Conservation (phyloP, 2,329 filamentous ascomycete species). For the Ceratocystis variospora region DNA sequence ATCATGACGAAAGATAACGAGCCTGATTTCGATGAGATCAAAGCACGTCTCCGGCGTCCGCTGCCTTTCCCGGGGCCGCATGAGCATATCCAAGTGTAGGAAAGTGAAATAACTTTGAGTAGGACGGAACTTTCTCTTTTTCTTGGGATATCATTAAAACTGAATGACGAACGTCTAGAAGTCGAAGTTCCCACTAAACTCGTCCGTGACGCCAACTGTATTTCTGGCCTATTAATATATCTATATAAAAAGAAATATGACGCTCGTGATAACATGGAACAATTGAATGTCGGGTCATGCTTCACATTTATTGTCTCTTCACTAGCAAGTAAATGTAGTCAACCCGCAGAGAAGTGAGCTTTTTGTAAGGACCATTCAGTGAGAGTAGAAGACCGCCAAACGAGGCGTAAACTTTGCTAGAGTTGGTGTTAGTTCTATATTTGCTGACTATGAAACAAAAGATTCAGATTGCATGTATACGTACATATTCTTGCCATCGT, state of each 20-base stretch:
- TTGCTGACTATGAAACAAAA: not conserved
- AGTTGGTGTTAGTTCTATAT: slow-evolving; percentile 1
- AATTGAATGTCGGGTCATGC: not conserved
- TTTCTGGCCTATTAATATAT: slow-evolving; percentile 6
- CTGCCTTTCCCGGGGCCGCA: slow-evolving; percentile 67
- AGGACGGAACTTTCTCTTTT: slow-evolving; percentile 8
- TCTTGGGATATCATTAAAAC: slow-evolving; percentile 3
- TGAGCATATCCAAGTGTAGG: not conserved
- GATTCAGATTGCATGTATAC: slow-evolving; percentile 27
- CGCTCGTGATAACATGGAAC: slow-evolving; percentile 16
- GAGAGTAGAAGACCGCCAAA: slow-evolving; percentile 87
- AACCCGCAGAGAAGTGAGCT: slow-evolving; percentile 78
- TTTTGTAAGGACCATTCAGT: slow-evolving; percentile 88
- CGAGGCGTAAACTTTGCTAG: slow-evolving; percentile 81
- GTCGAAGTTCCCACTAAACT: not conserved
- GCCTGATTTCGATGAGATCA: slow-evolving; percentile 61
- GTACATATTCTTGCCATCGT: slow-evolving; percentile 73
- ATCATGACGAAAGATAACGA: slow-evolving; percentile 70
- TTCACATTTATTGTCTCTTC: slow-evolving; percentile 49
- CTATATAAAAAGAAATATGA: slow-evolving; percentile 16
- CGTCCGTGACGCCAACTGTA: slow-evolving; percentile 3
- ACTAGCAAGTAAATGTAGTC: slow-evolving; percentile 87
- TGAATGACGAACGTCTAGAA: not conserved
- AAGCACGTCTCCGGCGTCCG: slow-evolving; percentile 58
- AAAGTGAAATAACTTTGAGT: slow-evolving; percentile 16